These are phyloP conservation scores for Pseudocercospora crystallina DNA, from an alignment of 2,329 filamentous ascomycete genomes.

Conservation along the genomic window DNA sequence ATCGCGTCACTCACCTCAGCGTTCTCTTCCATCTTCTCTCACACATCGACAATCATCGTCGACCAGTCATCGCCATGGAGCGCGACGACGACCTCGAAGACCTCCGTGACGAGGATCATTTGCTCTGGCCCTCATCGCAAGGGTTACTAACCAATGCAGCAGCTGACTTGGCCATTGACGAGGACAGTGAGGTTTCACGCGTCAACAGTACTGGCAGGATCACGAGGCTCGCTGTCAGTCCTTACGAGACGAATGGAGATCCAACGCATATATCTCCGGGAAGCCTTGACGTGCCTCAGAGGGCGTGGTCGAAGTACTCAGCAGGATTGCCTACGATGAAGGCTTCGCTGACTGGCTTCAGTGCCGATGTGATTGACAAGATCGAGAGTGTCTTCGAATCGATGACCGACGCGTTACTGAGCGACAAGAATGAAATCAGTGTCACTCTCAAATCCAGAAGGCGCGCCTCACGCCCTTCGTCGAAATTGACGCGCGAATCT, in stretches of 20 bases:
- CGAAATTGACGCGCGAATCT: background rate
- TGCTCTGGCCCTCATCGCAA: conserved; percentile 24
- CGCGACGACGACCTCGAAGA: conserved; percentile 28
- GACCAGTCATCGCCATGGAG: conserved; percentile 19
- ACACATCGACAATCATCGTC: conserved; percentile 3
- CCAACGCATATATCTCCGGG: too few relatives aligned
- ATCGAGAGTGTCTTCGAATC: conserved; percentile 58
- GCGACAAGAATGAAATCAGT: conserved; percentile 46
- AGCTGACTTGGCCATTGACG: conserved; percentile 18
- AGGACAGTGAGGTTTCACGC: background rate
- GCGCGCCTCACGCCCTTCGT: background rate
- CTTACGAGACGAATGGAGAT: too few relatives aligned
- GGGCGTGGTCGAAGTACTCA: conserved; percentile 13
- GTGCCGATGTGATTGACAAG: conserved; percentile 45
- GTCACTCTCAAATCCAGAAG: conserved; percentile 48
- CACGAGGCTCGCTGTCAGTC: too few relatives aligned
- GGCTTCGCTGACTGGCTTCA: conserved; percentile 3
- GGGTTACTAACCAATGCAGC: conserved; percentile 24
- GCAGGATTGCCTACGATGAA: background rate
- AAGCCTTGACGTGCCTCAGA: background rate
- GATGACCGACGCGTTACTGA: conserved; percentile 51
- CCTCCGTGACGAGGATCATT: conserved; percentile 23
- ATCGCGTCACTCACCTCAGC: background rate
- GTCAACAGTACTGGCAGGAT: too few relatives aligned
- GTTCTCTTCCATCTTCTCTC: background rate